These are phyloP conservation scores for Paecilomyces dactylethromorphus DNA, from an alignment of 2,329 filamentous ascomycete species.

Conservation along the genomic window DNA sequence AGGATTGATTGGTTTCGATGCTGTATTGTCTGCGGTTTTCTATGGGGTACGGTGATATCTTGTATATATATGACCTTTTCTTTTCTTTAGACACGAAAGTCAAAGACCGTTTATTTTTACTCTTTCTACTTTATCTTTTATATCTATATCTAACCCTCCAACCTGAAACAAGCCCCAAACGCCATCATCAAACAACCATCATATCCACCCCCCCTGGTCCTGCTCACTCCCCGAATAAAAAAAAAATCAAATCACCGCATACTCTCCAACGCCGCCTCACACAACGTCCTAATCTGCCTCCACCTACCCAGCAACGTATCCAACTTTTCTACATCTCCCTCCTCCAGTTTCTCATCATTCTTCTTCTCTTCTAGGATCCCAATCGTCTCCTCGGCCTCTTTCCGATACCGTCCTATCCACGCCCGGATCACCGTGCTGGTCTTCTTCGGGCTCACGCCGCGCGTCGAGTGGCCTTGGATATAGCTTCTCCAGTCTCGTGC, in stretches of 20 bases:
- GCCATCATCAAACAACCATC: not conserved
- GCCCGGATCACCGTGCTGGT: slow-evolving; percentile 25
- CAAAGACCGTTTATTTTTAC: not conserved
- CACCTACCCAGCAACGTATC: slow-evolving; percentile 28
- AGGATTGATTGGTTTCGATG: slow-evolving; percentile 2
- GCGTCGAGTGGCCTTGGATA: slow-evolving; percentile 28
- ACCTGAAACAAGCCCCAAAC: not conserved
- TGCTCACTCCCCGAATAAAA: no score
- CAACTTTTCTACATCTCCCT: slow-evolving; percentile 14
- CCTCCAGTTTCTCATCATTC: slow-evolving; percentile 2
- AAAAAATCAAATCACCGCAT: slow-evolving; percentile 5
- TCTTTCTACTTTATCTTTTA: not conserved
- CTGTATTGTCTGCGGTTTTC: not conserved
- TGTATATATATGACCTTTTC: not conserved
- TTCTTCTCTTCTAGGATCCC: slow-evolving; percentile 13
- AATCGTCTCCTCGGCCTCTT: slow-evolving; percentile 26
- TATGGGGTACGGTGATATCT: not conserved
- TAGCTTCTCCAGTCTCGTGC: slow-evolving; percentile 32
- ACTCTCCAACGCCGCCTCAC: slow-evolving; percentile 17
- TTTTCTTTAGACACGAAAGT: not conserved
- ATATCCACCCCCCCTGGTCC: no score
- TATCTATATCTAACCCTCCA: not conserved
- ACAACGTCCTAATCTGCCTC: slow-evolving; percentile 32
- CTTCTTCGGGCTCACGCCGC: slow-evolving; percentile 21
- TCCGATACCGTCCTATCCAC: slow-evolving; percentile 29